Evolutionary conservation across 2,329 filamentous ascomycete genomes (phyloP), one percentile per base, ranked within the genome.

Genomic region (Cercospora canescens): DNA sequence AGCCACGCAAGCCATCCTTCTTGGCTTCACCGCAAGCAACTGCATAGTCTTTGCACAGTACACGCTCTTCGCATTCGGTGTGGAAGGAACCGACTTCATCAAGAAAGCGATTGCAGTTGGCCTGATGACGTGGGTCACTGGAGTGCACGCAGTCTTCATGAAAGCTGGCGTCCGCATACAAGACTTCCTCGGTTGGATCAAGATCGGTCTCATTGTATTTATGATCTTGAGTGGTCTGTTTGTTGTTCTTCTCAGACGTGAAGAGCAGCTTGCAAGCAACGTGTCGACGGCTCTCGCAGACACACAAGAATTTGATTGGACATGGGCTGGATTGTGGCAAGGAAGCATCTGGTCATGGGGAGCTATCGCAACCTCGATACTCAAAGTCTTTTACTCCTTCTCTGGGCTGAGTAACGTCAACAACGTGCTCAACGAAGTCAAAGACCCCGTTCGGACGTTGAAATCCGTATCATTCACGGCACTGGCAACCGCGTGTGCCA

Each of bases 371-470:
- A 90, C 89, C 0, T 85, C 89, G 0, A 77, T 92, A 0, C 89
- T 89, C 79, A 89, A 80, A 70, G 87, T 91, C 0, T 87, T 89
- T 52, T 91, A 91, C 75, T 89, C 88, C 0, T 92, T 91, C 64
- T 82, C 88, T 0, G 89, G 90, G 0, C 79, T 90, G 12, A 85
- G 83, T 60, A 91, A 91, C 66, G 82, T 88, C 68, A 90, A 89
- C 77, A 89, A 91, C 70, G 89, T 91, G 4, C 80, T 92, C 59
- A 90, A 89, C 73, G 89, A 92, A 74, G 89, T 92, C 21, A 87
- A 87, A 66, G 83, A 91, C 66, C 90, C 90, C 0, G 84, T 91
- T 0, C 80, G 84, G 14, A 92, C 89, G 0, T 76, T 92, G 16
- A 88, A 85, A 60, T 71, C 69, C 14, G 69, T 71, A 18, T 52